phyloP scores from a whole-genome alignment of 129 eudicot species.

The Chrysanthemum makinoi region DNA sequence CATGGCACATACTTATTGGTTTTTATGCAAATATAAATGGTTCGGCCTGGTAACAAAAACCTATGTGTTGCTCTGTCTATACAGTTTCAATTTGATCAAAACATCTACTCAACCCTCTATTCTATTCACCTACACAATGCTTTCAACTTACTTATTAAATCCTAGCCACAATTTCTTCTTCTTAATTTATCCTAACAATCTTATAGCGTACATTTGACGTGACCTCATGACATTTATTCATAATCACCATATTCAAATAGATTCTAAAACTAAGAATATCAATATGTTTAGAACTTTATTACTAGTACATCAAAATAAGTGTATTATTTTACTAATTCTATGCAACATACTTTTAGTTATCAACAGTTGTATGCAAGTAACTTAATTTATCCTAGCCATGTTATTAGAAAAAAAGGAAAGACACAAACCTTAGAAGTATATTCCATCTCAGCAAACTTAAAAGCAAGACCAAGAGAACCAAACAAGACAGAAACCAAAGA shows the following conservation, averaged over 20 bases:
- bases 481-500: constrained; percentile 77
- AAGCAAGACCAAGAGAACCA: constrained; percentile 75
- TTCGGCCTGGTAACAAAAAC: not conserved
- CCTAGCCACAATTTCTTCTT: not conserved
- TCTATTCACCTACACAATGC: not conserved
- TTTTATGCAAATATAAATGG: not conserved
- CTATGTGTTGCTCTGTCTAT: not conserved
- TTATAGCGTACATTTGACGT: not conserved
- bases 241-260: not conserved
- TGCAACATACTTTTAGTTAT: too few relatives aligned
- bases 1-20: too few relatives aligned
- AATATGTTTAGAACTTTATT: too few relatives aligned
- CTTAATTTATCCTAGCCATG: too few relatives aligned
- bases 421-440: constrained; percentile 70
- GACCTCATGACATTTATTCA: not conserved
- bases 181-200: not conserved
- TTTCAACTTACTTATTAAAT: not conserved
- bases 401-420: not conserved
- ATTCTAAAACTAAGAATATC: too few relatives aligned
- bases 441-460: constrained; percentile 82
- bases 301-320: too few relatives aligned
- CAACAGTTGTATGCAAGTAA: too few relatives aligned
- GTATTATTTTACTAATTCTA: too few relatives aligned
- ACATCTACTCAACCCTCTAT: not conserved
- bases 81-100: not conserved